phyloP scores from a whole-genome alignment of 75 land plant genomes.

The Pinus taeda region DNA sequence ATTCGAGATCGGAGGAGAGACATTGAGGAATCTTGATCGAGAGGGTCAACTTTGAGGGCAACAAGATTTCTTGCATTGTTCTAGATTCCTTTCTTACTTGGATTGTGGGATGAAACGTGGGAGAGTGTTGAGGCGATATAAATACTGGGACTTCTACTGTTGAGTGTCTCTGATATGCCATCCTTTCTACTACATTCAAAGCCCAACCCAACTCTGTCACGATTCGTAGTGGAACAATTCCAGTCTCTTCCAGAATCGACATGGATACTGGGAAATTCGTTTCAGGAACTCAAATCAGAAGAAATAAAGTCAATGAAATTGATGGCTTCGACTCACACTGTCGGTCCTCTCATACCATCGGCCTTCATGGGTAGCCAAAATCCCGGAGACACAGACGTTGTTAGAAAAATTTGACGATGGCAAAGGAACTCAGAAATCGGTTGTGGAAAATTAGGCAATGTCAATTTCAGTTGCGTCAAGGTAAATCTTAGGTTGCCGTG shows the following conservation, averaged over 20 bases:
- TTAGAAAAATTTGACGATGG: no score
- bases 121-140: conserved; percentile 14
- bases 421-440: no score
- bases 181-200: conserved; percentile 40
- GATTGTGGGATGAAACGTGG: neutral
- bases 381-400: neutral
- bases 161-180: conserved; percentile 49
- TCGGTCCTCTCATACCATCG: conserved; percentile 56
- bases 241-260: conserved; percentile 24
- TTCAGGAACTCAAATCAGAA: conserved; percentile 51
- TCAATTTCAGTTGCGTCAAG: no score
- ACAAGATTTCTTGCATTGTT: no score
- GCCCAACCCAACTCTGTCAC: conserved; percentile 24
- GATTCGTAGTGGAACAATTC: neutral
- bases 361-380: neutral
- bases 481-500: no score
- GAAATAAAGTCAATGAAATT: conserved; percentile 25
- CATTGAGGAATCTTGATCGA: no score
- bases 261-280: conserved; percentile 53
- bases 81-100: no score
- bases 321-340: neutral
- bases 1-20: no score
- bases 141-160: no score
- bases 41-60: no score
- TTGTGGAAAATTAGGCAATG: no score